Conservation (phyloP, 768 basidiomycete genomes). For the Podaxis sp. region DNA sequence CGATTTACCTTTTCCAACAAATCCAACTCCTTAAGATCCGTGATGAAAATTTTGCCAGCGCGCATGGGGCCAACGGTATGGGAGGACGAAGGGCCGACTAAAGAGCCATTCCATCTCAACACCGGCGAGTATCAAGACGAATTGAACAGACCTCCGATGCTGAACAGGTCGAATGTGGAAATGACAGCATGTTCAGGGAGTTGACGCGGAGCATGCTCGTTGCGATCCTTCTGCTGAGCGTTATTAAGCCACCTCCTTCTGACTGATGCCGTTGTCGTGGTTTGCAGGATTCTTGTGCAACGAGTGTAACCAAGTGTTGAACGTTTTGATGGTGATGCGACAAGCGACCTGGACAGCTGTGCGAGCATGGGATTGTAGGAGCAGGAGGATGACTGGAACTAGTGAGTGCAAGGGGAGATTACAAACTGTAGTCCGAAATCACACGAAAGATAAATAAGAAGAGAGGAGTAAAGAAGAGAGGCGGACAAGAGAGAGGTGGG, state of each 20-base stretch:
- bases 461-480: slow-evolving; percentile 6
- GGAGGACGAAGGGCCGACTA: slow-evolving; percentile 51
- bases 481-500: too few species aligned
- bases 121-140: neutral
- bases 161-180: slow-evolving; percentile 90
- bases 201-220: slow-evolving; percentile 19
- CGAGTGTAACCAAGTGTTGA: neutral
- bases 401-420: neutral
- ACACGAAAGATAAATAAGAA: neutral
- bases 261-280: neutral
- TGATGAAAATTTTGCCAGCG: slow-evolving; percentile 85
- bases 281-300: neutral
- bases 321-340: slow-evolving; percentile 2
- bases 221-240: neutral
- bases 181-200: slow-evolving; percentile 85
- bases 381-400: neutral
- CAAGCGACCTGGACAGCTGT: neutral
- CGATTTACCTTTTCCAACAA: slow-evolving; percentile 63
- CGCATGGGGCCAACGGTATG: slow-evolving; percentile 72
- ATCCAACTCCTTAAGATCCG: slow-evolving; percentile 64
- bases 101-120: slow-evolving; percentile 10
- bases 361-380: slow-evolving; percentile 2
- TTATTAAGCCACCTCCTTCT: slow-evolving; percentile 8
- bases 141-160: slow-evolving; percentile 64
- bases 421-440: neutral